A percentile compares a stretch with the other conserved stretches of the same genome.
phyloP scores from a whole-genome alignment of 768 basidiomycete genomes.

The Russula lepida region DNA sequence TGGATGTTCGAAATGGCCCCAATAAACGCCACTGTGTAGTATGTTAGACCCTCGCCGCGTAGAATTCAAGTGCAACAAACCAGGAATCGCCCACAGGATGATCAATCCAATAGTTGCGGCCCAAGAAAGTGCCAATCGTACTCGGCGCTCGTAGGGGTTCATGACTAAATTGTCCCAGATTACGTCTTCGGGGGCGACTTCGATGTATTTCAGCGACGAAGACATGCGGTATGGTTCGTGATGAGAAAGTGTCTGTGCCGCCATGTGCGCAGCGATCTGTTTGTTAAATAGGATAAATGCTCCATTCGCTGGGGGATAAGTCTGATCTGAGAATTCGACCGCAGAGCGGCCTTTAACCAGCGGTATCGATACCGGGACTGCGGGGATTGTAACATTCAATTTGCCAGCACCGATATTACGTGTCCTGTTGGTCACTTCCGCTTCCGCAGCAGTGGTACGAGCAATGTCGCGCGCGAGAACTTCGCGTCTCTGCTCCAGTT shows the following conservation, averaged over 20 bases:
- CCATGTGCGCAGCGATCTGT: conserved; percentile 90
- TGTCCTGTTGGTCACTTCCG: conserved; percentile 19
- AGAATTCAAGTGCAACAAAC: conserved; percentile 29
- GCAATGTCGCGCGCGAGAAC: conserved; percentile 27
- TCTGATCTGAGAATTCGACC: conserved; percentile 23
- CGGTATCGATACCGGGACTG: conserved; percentile 12
- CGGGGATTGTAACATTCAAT: conserved; percentile 19
- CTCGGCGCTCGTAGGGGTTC: conserved; percentile 74
- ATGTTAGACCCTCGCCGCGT: not conserved
- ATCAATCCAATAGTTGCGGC: conserved; percentile 72
- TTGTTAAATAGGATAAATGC: conserved; percentile 90
- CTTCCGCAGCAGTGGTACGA: conserved; percentile 17
- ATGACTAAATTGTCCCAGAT: conserved; percentile 86
- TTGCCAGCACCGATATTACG: conserved; percentile 21
- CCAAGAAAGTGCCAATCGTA: conserved; percentile 46
- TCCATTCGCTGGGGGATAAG: conserved; percentile 35
- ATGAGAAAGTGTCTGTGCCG: conserved; percentile 62
- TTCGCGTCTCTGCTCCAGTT: conserved; percentile 23
- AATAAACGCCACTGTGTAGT: conserved; percentile 40
- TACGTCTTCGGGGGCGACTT: conserved; percentile 81
- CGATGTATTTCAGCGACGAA: conserved; percentile 47
- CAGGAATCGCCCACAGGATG: conserved; percentile 84
- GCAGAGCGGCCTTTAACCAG: conserved; percentile 11
- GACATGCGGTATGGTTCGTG: conserved; percentile 85
- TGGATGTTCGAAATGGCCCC: conserved; percentile 78